Percentiles rank a stretch among this genome's conserved stretches.
Evolutionary conservation across 257 asterid species (phyloP).

Genomic region (Cinchona pubescens): DNA sequence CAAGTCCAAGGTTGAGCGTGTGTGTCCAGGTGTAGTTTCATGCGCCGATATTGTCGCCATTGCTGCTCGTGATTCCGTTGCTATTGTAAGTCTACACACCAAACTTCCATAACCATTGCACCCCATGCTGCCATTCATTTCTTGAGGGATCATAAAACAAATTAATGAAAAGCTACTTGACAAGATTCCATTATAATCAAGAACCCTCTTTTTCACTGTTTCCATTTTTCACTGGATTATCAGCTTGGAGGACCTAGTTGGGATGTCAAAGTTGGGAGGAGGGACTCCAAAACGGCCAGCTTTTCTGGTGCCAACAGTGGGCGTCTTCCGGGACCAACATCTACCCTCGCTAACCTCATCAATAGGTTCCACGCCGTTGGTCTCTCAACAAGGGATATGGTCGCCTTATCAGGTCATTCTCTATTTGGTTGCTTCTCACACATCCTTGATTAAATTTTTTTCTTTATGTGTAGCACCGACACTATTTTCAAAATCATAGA

Average conservation of each 20-base stretch:
- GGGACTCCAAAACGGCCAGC: slow-evolving; percentile 47
- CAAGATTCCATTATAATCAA: no score
- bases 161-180: no score
- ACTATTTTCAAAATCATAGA: no score
- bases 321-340: slow-evolving; percentile 42
- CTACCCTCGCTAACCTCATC: slow-evolving; percentile 36
- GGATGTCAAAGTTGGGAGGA: slow-evolving; percentile 53
- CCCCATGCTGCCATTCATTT: no score
- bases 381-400: slow-evolving; percentile 50
- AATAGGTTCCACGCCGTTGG: slow-evolving; percentile 32
- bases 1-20: slow-evolving; percentile 41
- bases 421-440: no score
- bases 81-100: slow-evolving; percentile 23
- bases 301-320: slow-evolving; percentile 39
- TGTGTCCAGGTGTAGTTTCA: slow-evolving; percentile 48
- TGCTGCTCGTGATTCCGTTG: slow-evolving; percentile 54
- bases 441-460: no score
- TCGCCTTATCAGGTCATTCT: slow-evolving; percentile 44
- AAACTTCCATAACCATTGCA: not conserved
- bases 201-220: not conserved
- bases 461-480: no score
- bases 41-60: slow-evolving; percentile 64
- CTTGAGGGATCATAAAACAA: no score
- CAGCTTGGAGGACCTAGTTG: slow-evolving; percentile 57
- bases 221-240: not conserved